Evolutionary conservation across 2,329 filamentous ascomycete species (phyloP).

Genomic region (Biscogniauxia sp.): DNA sequence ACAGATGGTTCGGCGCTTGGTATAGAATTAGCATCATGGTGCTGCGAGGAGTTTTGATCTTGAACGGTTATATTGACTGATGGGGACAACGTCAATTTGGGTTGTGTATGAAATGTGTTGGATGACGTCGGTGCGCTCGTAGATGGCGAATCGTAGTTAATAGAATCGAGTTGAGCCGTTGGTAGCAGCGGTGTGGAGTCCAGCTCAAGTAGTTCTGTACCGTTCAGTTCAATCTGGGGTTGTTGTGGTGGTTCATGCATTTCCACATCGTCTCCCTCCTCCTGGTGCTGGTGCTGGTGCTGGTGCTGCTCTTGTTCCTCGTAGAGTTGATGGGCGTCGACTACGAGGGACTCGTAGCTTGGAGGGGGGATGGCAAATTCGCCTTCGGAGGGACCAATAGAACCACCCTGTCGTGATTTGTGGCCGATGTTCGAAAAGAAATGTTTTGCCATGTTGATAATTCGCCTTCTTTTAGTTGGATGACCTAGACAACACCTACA

Average conservation of each 20-base stretch:
- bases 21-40: conserved; percentile 12
- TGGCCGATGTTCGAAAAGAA: conserved; percentile 54
- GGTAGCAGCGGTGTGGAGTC: conserved; percentile 45
- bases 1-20: conserved; percentile 6
- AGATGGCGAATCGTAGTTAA: conserved; percentile 24
- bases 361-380: conserved; percentile 40
- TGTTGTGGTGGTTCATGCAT: conserved; percentile 9
- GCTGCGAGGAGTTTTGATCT: background rate
- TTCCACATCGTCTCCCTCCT: conserved; percentile 7
- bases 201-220: conserved; percentile 52
- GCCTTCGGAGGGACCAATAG: conserved; percentile 28
- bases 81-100: conserved; percentile 3
- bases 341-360: conserved; percentile 44
- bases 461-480: conserved; percentile 49
- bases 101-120: conserved; percentile 5
- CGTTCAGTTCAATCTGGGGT: conserved; percentile 43
- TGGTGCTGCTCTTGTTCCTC: conserved; percentile 14
- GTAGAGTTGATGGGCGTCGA: conserved; percentile 24
- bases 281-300: conserved; percentile 10
- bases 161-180: conserved; percentile 27
- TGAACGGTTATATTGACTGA: conserved; percentile 2
- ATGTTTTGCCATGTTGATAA: conserved; percentile 51
- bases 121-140: conserved; percentile 9
- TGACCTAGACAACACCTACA: conserved; percentile 51
- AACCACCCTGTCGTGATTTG: conserved; percentile 40